phyloP scores from a whole-genome alignment of 805 yeast species.

The Kuraishia borneana region DNA sequence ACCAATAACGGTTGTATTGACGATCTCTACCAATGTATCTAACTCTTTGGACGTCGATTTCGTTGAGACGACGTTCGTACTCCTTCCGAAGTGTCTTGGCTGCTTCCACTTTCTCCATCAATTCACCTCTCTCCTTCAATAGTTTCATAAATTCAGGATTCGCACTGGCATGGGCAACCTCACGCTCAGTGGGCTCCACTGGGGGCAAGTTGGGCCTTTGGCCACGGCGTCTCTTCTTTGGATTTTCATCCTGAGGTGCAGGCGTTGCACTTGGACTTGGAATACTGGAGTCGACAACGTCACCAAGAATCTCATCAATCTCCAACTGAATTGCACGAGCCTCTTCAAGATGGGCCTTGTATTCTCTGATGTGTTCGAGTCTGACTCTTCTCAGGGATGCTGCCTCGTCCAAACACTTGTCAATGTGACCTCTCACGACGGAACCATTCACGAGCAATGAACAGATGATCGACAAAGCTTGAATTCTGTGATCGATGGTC shows the following conservation, averaged over 20 bases:
- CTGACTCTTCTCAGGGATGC: slow-evolving; percentile 54
- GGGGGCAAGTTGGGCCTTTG: slow-evolving; percentile 14
- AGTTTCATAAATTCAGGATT: slow-evolving; percentile 31
- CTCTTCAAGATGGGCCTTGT: slow-evolving; percentile 38
- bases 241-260: slow-evolving; percentile 8
- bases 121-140: slow-evolving; percentile 32
- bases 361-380: slow-evolving; percentile 53
- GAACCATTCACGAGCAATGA: slow-evolving; percentile 50
- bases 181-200: slow-evolving; percentile 20
- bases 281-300: neutral
- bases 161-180: slow-evolving; percentile 24
- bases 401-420: slow-evolving; percentile 54
- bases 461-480: slow-evolving; percentile 49
- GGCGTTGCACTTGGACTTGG: slow-evolving; percentile 2
- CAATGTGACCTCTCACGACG: slow-evolving; percentile 52
- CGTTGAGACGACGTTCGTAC: slow-evolving; percentile 52
- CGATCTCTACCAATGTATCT: slow-evolving; percentile 74
- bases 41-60: slow-evolving; percentile 69
- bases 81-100: slow-evolving; percentile 35
- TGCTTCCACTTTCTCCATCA: slow-evolving; percentile 28
- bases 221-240: slow-evolving; percentile 15
- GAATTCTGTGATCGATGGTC: slow-evolving; percentile 40
- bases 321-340: slow-evolving; percentile 35
- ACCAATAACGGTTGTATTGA: slow-evolving; percentile 83
- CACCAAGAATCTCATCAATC: slow-evolving; percentile 15